Base-by-base conservation (phyloP, 345 rosid genomes). In the Populus nigra region DNA sequence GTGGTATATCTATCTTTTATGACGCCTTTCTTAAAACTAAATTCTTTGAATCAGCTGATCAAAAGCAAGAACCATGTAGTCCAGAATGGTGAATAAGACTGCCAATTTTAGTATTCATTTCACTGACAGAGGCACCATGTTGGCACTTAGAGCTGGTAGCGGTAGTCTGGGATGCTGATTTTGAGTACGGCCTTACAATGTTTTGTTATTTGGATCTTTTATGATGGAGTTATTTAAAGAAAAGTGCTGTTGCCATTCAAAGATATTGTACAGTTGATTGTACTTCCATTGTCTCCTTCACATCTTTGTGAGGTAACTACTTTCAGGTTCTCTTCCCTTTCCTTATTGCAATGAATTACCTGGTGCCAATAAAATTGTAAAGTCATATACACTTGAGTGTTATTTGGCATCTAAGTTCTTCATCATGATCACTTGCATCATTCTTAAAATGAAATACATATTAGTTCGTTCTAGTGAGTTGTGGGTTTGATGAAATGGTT, bases 31-130 rank as follows among this genome's bases (percentile, higher is more conserved):
- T 59, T 84, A 65, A 81, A 79, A 78, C 65, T 59, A 35, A 53
- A 31, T 73, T 81, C 69, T 83, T 78, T 83, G 84, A 83, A 79
- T 75, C 89, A 91, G 94, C 83, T 89, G 68, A 76, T 81, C 38
- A 81, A 62, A 73, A 76, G 55, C 66, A 76, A 47, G 74, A 76
- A 27, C 65, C 77, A 57, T 71, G 61, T 63, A 43, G 62, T 73
- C 68, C 84, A 72, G 76, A 76, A 72, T 41, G 69, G 63, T 72
- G 80, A 76, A 29, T 81, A 77, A 74, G 50, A 10, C 45, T 35
- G 25, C 35, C 70, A 12, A 31, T 68, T 68, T 31, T 53, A 27
- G 59, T 73, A 38, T 23, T 39, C 49, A 68, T 41, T 49, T 59
- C 35, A 65, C 71, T n/a, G 12, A 55, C 27, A 61, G 78, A n/a